These are phyloP conservation scores for Didymellaceae sp. DNA, from an alignment of 2,329 filamentous ascomycete species.

Conservation along the genomic window DNA sequence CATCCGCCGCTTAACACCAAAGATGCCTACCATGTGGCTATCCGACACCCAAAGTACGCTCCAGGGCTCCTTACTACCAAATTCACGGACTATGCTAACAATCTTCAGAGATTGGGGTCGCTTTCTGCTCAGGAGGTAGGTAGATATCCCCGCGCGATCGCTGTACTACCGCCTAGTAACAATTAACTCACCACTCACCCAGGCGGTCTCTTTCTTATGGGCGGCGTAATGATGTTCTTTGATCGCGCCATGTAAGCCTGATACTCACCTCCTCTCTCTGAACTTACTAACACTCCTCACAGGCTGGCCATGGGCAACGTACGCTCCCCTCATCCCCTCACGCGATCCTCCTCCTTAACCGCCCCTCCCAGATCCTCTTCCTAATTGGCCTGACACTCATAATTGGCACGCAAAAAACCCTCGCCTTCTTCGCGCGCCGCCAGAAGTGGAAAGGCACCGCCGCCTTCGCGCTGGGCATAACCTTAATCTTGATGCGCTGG, in stretches of 20 bases:
- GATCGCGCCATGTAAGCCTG: conserved; percentile 88
- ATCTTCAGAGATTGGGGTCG: conserved; percentile 84
- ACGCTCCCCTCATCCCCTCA: conserved; percentile 35
- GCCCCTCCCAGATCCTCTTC: conserved; percentile 80
- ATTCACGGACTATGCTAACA: neutral
- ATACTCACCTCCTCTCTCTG: neutral
- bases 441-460: conserved; percentile 92
- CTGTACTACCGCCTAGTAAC: conserved; percentile 26
- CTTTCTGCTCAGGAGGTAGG: conserved; percentile 97
- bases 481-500: conserved; percentile 88
- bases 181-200: conserved; percentile 17
- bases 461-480: conserved; percentile 83
- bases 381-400: conserved; percentile 95
- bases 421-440: conserved; percentile 90
- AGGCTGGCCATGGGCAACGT: conserved; percentile 98
- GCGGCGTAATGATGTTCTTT: conserved; percentile 96
- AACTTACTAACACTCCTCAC: conserved; percentile 15
- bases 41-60: conserved; percentile 90
- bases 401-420: conserved; percentile 89
- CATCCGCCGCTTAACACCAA: conserved; percentile 19
- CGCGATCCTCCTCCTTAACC: conserved; percentile 15
- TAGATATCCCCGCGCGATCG: conserved; percentile 41
- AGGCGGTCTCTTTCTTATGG: conserved; percentile 95
- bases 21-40: conserved; percentile 90
- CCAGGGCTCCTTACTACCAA: neutral